Conservation (phyloP, 2,329 filamentous ascomycete genomes). For the Fusarium bulbicola region DNA sequence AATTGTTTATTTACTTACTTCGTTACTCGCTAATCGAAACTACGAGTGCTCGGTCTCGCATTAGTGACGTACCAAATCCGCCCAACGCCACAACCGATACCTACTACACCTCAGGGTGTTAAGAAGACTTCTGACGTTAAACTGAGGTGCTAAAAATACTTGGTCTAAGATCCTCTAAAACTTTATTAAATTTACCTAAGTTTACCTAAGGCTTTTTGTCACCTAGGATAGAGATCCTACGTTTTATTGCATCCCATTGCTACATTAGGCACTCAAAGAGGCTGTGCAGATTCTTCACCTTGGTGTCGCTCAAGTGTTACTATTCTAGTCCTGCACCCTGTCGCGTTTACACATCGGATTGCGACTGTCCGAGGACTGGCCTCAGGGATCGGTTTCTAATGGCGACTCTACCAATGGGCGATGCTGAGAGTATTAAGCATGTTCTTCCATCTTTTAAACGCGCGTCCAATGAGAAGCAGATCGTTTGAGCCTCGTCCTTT, state of each 20-base stretch:
- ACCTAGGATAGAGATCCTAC: too few relatives aligned
- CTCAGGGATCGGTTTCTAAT: slow-evolving; percentile 7
- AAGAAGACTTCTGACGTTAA: too few relatives aligned
- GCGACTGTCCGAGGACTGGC: slow-evolving; percentile 7
- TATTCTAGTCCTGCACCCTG: slow-evolving; percentile 19
- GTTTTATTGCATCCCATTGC: too few relatives aligned
- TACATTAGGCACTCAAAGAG: slow-evolving; percentile 2
- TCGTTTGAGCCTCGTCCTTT: slow-evolving; percentile 23
- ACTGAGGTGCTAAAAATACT: too few relatives aligned
- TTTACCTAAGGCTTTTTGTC: too few relatives aligned
- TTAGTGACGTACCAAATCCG: slow-evolving; percentile 6
- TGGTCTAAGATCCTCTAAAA: too few relatives aligned
- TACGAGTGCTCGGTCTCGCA: neutral
- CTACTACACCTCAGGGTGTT: too few relatives aligned
- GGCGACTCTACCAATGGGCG: slow-evolving; percentile 20
- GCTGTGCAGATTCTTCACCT: slow-evolving; percentile 27
- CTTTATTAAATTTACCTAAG: too few relatives aligned
- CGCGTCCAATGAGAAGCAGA: slow-evolving; percentile 27
- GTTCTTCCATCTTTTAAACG: slow-evolving; percentile 1
- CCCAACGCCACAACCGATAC: slow-evolving; percentile 35
- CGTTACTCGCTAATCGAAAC: neutral
- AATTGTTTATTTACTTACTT: neutral
- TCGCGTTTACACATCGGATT: slow-evolving; percentile 7
- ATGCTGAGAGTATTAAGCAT: neutral
- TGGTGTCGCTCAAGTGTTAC: slow-evolving; percentile 12